A percentile compares a stretch with the other conserved stretches of the same genome.
phyloP scores from a whole-genome alignment of 805 yeast species.

The Yarrowia sp. region DNA sequence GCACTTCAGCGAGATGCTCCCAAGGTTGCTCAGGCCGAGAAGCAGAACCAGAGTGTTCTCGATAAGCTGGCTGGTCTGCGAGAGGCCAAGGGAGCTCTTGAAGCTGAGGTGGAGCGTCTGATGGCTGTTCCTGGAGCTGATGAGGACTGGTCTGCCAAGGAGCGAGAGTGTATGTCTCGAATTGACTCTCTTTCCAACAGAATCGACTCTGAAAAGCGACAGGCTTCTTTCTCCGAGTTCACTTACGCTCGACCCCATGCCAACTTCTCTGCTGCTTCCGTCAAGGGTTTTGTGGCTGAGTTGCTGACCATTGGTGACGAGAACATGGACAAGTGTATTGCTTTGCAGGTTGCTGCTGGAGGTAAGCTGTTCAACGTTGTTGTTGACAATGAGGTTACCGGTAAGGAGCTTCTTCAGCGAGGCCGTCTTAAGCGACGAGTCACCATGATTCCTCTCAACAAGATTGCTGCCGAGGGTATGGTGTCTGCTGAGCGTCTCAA shows the following conservation, averaged over 20 bases:
- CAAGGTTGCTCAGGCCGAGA: conserved; percentile 49
- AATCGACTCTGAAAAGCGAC: conserved; percentile 56
- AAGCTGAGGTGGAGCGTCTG: conserved; percentile 46
- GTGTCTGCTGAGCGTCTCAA: conserved; percentile 53
- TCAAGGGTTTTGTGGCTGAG: conserved; percentile 88
- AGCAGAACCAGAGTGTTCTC: conserved; percentile 46
- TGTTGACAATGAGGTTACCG: conserved; percentile 82
- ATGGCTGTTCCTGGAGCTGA: conserved; percentile 45
- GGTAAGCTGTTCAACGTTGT: conserved; percentile 84
- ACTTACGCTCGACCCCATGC: conserved; percentile 63
- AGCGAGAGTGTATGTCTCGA: conserved; percentile 43
- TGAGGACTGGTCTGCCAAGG: conserved; percentile 32
- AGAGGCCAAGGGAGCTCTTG: conserved; percentile 42
- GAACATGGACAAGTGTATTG: conserved; percentile 63
- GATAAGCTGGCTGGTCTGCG: conserved; percentile 48
- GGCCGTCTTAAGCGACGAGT: conserved; percentile 80
- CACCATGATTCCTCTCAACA: conserved; percentile 88
- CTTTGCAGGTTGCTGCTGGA: conserved; percentile 93
- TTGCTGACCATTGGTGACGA: conserved; percentile 62
- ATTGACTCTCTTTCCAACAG: conserved; percentile 47
- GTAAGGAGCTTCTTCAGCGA: conserved; percentile 72
- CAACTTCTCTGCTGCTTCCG: conserved; percentile 57
- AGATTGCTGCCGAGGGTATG: conserved; percentile 58
- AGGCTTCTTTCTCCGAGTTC: conserved; percentile 72
- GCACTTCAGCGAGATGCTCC: conserved; percentile 47